Base-by-base conservation (phyloP, 192 early-diverging fungal species). In the Coemansia sp. region DNA sequence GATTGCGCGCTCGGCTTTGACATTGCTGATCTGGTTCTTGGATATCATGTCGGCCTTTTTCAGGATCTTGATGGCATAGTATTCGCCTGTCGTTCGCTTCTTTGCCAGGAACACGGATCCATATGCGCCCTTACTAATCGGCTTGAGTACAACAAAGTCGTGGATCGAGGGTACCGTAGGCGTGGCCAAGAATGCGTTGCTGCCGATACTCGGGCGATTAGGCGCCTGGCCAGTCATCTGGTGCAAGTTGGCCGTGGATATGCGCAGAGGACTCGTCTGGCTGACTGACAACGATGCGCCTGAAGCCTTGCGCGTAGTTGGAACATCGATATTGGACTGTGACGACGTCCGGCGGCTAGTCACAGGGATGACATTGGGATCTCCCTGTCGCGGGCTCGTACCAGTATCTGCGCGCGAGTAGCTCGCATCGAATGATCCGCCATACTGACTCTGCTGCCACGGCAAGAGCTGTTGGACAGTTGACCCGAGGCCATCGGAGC, bases 21-120 rank as follows among this genome's bases (percentile, higher is more conserved):
- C 77, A 20, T 78, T 84, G 77, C 74, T 70, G 40, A 84, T 84
- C 49, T 79, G 81, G 78, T 97, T 96, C 82, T 96, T 97, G 54
- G 91, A 88, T 73, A 95, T 92, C 93, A 97, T 95, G 62, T 95
- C 92, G 18, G 92, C 91, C 73, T 95, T 97, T 65, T 91, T 93
- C 38, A 97, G 68, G 24, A 94, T 90, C 74, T 97, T 97, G 67
- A 96, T 94, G 13, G 95, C 95, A 73, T 93, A 97, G 51, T 94
- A 81, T 66, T 94, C 94, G 66, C 92, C 88, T 0, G 93, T 96
- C 1, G 91, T 90, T 40, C 88, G 88, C 67, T 96, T 96, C 44
- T 89, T 86, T 5, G 93, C 93, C 24, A 96, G 76, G 65, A 90
- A 95, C 44, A 96, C 95, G 51, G 94, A 95, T 10, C 95, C 95